Evolutionary conservation across 2,329 filamentous ascomycete species (phyloP).

Genomic region (Talaromyces sp.): DNA sequence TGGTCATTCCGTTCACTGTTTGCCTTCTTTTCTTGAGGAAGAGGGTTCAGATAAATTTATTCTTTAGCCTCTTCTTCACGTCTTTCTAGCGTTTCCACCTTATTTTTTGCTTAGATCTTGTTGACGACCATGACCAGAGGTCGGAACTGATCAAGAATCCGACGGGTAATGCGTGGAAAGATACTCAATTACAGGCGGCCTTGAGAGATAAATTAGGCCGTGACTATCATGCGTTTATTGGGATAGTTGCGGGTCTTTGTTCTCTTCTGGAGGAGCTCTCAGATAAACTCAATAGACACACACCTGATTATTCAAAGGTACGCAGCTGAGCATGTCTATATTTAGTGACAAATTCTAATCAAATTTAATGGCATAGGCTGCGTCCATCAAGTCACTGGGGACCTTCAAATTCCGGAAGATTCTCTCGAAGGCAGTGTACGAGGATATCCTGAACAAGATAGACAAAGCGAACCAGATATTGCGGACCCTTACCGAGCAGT

Average conservation of each 20-base stretch:
- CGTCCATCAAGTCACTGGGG: neutral
- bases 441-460: constrained; percentile 18
- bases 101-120: neutral
- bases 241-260: neutral
- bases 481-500: constrained; percentile 21
- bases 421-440: constrained; percentile 21
- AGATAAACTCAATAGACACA: neutral
- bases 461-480: constrained; percentile 19
- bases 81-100: too few species aligned
- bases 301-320: constrained; percentile 3
- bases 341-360: neutral
- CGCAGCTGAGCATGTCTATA: neutral
- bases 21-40: neutral
- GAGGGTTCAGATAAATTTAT: neutral
- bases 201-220: neutral
- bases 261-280: neutral
- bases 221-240: neutral
- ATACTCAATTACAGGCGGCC: neutral
- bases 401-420: constrained; percentile 7
- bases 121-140: neutral
- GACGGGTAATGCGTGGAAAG: neutral
- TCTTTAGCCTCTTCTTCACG: too few species aligned
- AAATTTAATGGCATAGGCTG: neutral
- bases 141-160: neutral
- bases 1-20: neutral